phyloP scores from a whole-genome alignment of 176 grass and related monocot genomes.

The Thinopyrum elongatum region DNA sequence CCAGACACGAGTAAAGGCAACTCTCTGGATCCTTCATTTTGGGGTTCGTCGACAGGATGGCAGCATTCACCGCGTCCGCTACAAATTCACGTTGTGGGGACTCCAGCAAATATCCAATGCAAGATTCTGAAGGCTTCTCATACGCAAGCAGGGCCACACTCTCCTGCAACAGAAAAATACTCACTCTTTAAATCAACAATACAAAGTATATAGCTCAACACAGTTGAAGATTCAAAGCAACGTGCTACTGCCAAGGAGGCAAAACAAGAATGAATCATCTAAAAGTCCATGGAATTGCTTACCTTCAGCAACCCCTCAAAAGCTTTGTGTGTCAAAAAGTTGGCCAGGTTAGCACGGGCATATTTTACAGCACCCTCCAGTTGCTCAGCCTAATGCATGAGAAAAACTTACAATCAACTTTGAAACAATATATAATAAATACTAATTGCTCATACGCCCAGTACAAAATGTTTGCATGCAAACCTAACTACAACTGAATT shows the following conservation, averaged over 20 bases:
- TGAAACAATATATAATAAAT: slow-evolving; percentile 7
- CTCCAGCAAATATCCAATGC: slow-evolving; percentile 76
- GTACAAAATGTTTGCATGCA: background rate
- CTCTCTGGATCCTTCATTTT: slow-evolving; percentile 61
- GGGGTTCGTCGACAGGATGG: slow-evolving; percentile 71
- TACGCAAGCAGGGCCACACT: slow-evolving; percentile 73
- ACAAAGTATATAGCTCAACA: background rate
- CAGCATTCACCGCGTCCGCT: slow-evolving; percentile 82
- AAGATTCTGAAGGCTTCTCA: slow-evolving; percentile 64
- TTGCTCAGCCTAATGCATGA: slow-evolving; percentile 57
- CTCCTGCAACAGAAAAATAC: slow-evolving; percentile 55
- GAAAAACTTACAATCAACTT: background rate
- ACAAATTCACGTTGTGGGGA: slow-evolving; percentile 77
- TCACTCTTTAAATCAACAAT: slow-evolving; percentile 9
- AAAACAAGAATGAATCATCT: slow-evolving; percentile 13
- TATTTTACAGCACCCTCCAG: slow-evolving; percentile 76
- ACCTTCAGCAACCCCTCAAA: slow-evolving; percentile 70
- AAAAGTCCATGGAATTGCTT: slow-evolving; percentile 44
- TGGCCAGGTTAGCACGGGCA: slow-evolving; percentile 65
- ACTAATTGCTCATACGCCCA: background rate
- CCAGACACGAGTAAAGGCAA: slow-evolving; percentile 75
- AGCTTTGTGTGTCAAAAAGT: slow-evolving; percentile 66
- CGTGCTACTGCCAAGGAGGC: background rate
- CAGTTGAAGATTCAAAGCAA: background rate
- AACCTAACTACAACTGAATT: slow-evolving; percentile 10